phyloP scores from a whole-genome alignment of 2,329 filamentous ascomycete species.

The Cladosporium colombiae region DNA sequence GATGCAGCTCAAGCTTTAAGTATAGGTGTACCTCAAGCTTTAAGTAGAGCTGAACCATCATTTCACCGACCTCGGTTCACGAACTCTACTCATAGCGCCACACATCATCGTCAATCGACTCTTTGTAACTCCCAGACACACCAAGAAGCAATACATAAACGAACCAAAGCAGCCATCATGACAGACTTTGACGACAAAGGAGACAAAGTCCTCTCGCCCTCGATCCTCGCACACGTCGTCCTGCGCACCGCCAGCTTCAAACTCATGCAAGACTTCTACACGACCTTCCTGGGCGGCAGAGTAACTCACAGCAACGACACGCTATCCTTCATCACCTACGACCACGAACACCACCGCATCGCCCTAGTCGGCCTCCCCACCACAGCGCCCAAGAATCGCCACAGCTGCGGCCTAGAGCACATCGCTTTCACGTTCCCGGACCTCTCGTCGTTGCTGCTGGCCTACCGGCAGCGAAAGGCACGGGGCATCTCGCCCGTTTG shows the following conservation, averaged over 20 bases:
- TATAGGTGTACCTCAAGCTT: background rate
- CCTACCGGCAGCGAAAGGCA: conserved; percentile 28
- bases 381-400: conserved; percentile 22
- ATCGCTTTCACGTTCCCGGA: conserved; percentile 31
- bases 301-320: conserved; percentile 25
- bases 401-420: conserved; percentile 29
- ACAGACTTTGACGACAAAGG: conserved; percentile 21
- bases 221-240: conserved; percentile 33
- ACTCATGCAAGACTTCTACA: conserved; percentile 31
- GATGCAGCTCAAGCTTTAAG: background rate
- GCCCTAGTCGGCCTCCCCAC: conserved; percentile 25
- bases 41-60: background rate
- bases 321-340: conserved; percentile 30
- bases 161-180: background rate
- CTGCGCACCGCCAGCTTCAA: conserved; percentile 30
- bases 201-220: conserved; percentile 24
- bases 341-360: conserved; percentile 35
- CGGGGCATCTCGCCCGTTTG: conserved; percentile 27
- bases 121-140: background rate
- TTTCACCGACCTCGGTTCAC: background rate
- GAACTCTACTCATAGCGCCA: background rate
- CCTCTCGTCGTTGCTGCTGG: conserved; percentile 25
- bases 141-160: background rate
- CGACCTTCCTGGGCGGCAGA: conserved; percentile 29
- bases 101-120: background rate